Evolutionary conservation across 148 eudicot species (phyloP).

Genomic region (Rhododendron mucronatum): DNA sequence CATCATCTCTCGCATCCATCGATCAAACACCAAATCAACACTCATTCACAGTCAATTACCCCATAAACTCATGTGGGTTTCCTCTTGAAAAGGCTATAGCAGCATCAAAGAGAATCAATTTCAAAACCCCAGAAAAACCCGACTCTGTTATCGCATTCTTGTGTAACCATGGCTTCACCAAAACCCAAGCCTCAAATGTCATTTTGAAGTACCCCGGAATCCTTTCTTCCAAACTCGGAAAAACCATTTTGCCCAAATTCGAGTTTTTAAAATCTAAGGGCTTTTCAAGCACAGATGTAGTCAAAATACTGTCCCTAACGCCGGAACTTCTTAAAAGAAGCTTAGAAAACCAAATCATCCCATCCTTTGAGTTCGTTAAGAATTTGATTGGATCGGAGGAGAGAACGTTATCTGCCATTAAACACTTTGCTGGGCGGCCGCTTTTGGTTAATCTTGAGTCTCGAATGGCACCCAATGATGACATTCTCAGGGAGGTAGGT

Average conservation of each 20-base stretch:
- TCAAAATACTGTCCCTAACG: not conserved
- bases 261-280: constrained; percentile 3
- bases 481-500: not conserved
- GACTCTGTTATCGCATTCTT: not conserved
- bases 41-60: constrained; percentile 1
- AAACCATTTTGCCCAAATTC: constrained; percentile 14
- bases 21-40: not conserved
- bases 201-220: not conserved
- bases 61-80: not conserved
- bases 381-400: not conserved
- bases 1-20: not conserved
- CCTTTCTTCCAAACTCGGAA: not conserved
- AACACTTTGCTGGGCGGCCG: not conserved
- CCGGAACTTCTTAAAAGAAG: not conserved
- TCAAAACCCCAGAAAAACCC: not conserved
- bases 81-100: not conserved
- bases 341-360: constrained; percentile 1
- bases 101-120: not conserved
- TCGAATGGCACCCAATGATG: not conserved
- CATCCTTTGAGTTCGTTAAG: not conserved
- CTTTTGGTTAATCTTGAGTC: not conserved
- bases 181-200: constrained; percentile 1
- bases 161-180: constrained; percentile 6
- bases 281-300: not conserved
- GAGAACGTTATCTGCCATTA: not conserved